Base-by-base conservation (phyloP, 768 basidiomycete species). In the Calocybe gangraenosa region DNA sequence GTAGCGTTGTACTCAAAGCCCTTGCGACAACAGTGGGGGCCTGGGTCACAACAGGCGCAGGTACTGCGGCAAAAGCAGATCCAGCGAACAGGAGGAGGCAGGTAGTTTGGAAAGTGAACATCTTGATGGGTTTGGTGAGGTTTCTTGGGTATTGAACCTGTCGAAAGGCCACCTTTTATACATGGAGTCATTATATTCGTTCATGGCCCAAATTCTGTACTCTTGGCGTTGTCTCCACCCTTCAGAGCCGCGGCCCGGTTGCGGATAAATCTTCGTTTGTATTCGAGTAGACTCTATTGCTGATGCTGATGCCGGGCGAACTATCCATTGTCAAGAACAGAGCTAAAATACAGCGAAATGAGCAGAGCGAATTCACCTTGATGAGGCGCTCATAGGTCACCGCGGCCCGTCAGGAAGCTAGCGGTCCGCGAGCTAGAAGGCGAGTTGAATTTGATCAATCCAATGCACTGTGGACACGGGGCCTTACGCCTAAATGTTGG, bases 1-100 rank as follows among this genome's bases (percentile, higher is more conserved):
- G 60, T 15, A 61, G 49, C 3, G 44, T 52, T 0, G 58, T 61
- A 10, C 51, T 58, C 17, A 61, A 50, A 17, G 56, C 60, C 6
- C 52, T 28, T 32, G 51, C 48, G 10, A 52, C 33, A 20, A 46
- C 37, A 9, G 44, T 46, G 7, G 57, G 46, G n/a, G 38, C 42
- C 17, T 35, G 46, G 9, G 57, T 54, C 42, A 37, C 42, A 22
- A 23, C 25, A 21, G 42, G 42, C 23, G 42, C 34, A n/a, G 42
- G 42, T 3, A 44, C 42, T 7, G 22, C 55, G 21, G 55, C 55
- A 13, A 50, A 20, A 30, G 40, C 53, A 25, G 48, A 36, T 22
- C 50, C 44, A 9, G 20, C 38, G 7, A 47, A 21, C 17, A 37
- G 13, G 20, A 55, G 40, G 5, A 38, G 33, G 19, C 20, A 30